These are phyloP conservation scores for Ajuga chamaepitys DNA, from an alignment of 257 asterid species.

Conservation along the genomic window DNA sequence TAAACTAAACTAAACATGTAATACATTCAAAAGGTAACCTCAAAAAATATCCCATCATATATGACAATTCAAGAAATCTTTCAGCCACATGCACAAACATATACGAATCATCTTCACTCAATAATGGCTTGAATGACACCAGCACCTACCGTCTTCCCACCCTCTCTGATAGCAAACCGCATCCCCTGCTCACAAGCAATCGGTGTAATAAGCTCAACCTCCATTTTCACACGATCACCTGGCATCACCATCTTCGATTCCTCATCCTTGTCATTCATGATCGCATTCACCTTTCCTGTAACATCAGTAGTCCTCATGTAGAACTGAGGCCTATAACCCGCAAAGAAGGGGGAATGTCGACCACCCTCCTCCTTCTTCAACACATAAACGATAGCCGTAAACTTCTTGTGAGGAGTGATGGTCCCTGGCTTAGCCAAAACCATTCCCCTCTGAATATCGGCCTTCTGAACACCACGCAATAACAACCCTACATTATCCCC, in stretches of 20 bases:
- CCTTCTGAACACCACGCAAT: slow-evolving; percentile 84
- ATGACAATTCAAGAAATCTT: slow-evolving; percentile 22
- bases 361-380: slow-evolving; percentile 99
- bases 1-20: slow-evolving; percentile 35
- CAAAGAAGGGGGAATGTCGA: slow-evolving; percentile 87
- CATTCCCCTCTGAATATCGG: slow-evolving; percentile 91
- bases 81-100: too few relatives aligned
- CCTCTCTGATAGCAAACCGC: slow-evolving; percentile 95
- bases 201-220: slow-evolving; percentile 89
- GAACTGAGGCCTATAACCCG: slow-evolving; percentile 94
- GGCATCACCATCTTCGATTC: slow-evolving; percentile 99
- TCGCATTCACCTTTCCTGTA: slow-evolving; percentile 49
- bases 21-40: slow-evolving; percentile 23
- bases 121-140: slow-evolving; percentile 80
- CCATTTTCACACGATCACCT: slow-evolving; percentile 91
- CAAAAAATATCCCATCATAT: slow-evolving; percentile 31
- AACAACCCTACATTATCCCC: slow-evolving; percentile 93
- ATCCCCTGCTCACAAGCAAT: slow-evolving; percentile 95
- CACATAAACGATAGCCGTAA: slow-evolving; percentile 82
- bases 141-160: slow-evolving; percentile 98
- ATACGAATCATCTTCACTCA: slow-evolving; percentile 45
- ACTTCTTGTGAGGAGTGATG: slow-evolving; percentile 71
- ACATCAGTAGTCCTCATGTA: slow-evolving; percentile 99
- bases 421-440: slow-evolving; percentile 86
- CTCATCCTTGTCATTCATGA: slow-evolving; percentile 61